These are phyloP conservation scores for Malus hybrid DNA, from an alignment of 331 rosid genomes.

Conservation along the genomic window DNA sequence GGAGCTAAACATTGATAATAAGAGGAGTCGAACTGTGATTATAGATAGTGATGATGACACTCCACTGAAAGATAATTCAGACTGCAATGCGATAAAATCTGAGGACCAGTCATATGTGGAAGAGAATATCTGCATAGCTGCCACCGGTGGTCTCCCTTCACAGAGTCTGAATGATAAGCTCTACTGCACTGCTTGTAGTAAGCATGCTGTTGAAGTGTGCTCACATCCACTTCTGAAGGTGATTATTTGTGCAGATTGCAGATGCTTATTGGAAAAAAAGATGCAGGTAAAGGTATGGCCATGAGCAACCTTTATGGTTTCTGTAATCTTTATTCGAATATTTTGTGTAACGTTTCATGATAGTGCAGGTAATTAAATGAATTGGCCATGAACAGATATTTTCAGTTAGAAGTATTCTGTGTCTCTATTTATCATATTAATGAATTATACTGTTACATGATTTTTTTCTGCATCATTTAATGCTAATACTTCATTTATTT, in stretches of 20 bases:
- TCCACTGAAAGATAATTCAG: slow-evolving; percentile 27
- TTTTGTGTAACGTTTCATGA: neutral
- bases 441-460: neutral
- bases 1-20: slow-evolving; percentile 42
- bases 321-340: neutral
- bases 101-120: slow-evolving; percentile 28
- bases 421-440: neutral
- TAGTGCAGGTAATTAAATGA: neutral
- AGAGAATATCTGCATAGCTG: slow-evolving; percentile 20
- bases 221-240: slow-evolving; percentile 68
- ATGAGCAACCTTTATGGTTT: slow-evolving; percentile 6
- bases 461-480: neutral
- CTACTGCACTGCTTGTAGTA: slow-evolving; percentile 60
- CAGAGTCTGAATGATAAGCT: slow-evolving; percentile 33
- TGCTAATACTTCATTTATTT: neutral
- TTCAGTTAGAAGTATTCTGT: neutral
- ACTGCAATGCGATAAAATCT: slow-evolving; percentile 8
- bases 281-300: slow-evolving; percentile 36
- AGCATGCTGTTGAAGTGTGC: slow-evolving; percentile 40
- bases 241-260: slow-evolving; percentile 69
- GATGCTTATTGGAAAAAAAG: slow-evolving; percentile 40
- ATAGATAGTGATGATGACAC: slow-evolving; percentile 36
- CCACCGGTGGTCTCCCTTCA: slow-evolving; percentile 29
- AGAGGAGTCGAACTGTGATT: slow-evolving; percentile 38
- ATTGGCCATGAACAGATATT: neutral